Base-by-base conservation (phyloP, 2,329 filamentous ascomycete species). In the Aspergillus nomiae region DNA sequence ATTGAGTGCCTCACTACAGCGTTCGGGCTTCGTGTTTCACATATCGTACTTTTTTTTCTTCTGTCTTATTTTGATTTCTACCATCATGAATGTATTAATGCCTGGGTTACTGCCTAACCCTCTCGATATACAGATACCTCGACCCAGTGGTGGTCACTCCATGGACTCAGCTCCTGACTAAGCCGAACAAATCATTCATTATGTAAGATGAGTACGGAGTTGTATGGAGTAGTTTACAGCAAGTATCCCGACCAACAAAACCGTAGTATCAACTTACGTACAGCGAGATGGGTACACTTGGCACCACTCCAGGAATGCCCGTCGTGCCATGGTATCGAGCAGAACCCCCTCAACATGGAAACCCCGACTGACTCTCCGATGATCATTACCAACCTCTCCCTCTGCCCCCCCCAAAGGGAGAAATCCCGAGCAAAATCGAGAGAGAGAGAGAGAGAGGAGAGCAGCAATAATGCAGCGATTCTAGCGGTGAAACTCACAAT, bases 121-220 rank as follows among this genome's bases (percentile, higher is more conserved):
- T 54, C 14, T 50, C 24, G 16, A 14, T 16, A 36, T 36, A 48
- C 11, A 26, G 26, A 28, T 8, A 12, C 16, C 21, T 21, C 6
- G n/a, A 28, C 16, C 48, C 26, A 50, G n/a, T 30, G 48, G 14
- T 28, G 32, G 19, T 12, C 30, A 54, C 16, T 19, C 48, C 14
- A 32, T 34, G 3, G 32, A 3, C 2, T 36, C 16, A 14, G 3
- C 9, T 10, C 30, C 34, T 53, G 50, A 54, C 51, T 54, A 54
- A 54, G 30, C 51, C 51, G 51, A 36, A 54, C 30, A 54, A 54
- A 30, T 54, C 51, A 51, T 14, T 19, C 24, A 34, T 54, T 54
- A 54, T 54, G 51, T 54, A 34, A 54, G 51, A 11, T 24, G 21
- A 24, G 21, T 24, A 24, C 21, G 21, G 21, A 24, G 21, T 24